Evolutionary conservation across 2,329 filamentous ascomycete genomes (phyloP), one percentile per base, ranked within the genome.

Genomic region (Aspergillus ustus): DNA sequence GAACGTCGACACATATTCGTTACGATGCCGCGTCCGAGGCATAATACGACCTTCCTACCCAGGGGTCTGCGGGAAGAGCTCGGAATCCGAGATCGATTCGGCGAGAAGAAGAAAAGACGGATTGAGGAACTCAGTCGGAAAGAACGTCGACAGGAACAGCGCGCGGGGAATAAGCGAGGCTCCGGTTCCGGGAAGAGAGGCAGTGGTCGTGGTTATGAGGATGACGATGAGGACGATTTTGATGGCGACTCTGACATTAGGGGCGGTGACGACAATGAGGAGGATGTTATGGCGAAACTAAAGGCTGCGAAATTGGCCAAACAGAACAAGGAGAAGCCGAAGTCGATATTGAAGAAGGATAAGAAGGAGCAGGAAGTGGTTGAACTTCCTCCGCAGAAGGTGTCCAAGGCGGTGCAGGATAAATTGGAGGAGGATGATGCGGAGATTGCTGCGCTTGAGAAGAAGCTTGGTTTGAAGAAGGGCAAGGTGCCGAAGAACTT

Each of bases 371-470:
- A 74, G 56, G 65, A 69, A 9, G 60, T 57, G 7, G 37, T n/a
- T 50, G 28, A 25, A 40, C 17, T 43, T 57, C 2, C 57, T 53
- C 56, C 46, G 3, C 72, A 71, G 55, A 71, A 72, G 54, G 56
- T 77, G 25, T 75, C 80, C 0, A 72, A 71, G 62, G 69, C 68
- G 0, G 80, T 87, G n/a, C 86, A 84, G 71, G 84, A 89, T 3
- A 87, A 85, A 67, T 80, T 97, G 4, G 88, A 86, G 0, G 83
- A 91, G 63, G 94, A 99, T 61, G 93, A 98, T 71, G 91, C 88
- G 2, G 92, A 97, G 69, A 98, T 99, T 68, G 89, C 90, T 20
- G 88, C 88, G 2, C 81, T 97, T 34, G 95, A 99, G 79, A 93
- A 89, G 75, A 96, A 91, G 71, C 80, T 99, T 3, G 94, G 95